phyloP scores from a whole-genome alignment of 345 rosid species.

The Euphorbia lathyris region DNA sequence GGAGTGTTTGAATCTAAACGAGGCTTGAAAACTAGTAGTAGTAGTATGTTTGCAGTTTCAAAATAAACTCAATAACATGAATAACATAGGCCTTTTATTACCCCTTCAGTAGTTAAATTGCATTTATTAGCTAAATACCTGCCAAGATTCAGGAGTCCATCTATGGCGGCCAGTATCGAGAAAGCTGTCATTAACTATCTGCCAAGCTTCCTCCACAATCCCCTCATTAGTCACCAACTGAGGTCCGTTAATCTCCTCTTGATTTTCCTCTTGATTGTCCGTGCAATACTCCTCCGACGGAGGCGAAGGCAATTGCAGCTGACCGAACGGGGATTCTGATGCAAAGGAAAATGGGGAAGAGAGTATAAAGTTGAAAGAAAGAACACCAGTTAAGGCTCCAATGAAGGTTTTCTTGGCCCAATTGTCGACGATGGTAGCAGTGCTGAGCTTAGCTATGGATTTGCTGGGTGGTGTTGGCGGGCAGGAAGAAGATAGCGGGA shows the following conservation, averaged over 20 bases:
- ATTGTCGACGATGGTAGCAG: not conserved
- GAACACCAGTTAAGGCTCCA: conserved; percentile 48
- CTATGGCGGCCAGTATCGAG: conserved; percentile 47
- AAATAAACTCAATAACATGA: too few species aligned
- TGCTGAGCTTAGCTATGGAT: not conserved
- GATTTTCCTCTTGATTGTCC: conserved; percentile 31
- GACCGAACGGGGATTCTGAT: conserved; percentile 32
- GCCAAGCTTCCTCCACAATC: conserved; percentile 93
- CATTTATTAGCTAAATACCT: conserved; percentile 29
- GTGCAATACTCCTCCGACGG: conserved; percentile 42
- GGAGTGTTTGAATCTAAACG: too few species aligned
- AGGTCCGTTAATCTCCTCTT: conserved; percentile 22
- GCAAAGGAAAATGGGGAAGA: conserved; percentile 48
- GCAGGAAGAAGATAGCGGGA: conserved; percentile 12
- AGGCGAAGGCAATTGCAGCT: conserved; percentile 16
- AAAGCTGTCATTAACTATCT: conserved; percentile 73
- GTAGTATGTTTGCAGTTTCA: too few species aligned
- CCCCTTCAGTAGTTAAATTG: not conserved
- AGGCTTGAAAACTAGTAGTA: too few species aligned
- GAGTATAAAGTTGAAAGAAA: conserved; percentile 55
- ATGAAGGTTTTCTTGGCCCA: conserved; percentile 40
- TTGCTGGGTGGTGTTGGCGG: conserved; percentile 21
- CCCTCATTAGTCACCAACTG: conserved; percentile 50
- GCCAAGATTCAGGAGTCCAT: conserved; percentile 76
- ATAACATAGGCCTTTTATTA: not conserved